phyloP scores from a whole-genome alignment of 768 basidiomycete genomes.

The Fibroporia radiculosa region DNA sequence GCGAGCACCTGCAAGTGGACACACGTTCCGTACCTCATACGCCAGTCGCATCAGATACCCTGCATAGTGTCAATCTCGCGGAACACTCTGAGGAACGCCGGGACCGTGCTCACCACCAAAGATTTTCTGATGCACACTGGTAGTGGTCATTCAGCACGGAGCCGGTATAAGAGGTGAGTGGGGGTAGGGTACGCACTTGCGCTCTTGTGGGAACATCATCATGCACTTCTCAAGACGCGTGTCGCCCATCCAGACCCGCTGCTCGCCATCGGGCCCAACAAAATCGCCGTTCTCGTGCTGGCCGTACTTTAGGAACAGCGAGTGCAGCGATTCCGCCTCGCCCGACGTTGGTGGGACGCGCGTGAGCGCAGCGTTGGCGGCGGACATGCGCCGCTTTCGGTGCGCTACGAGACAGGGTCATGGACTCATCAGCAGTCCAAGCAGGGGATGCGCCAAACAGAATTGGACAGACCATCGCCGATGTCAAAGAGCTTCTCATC shows the following conservation, averaged over 20 bases:
- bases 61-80: too few species aligned
- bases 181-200: conserved; percentile 48
- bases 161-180: not conserved
- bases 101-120: conserved; percentile 51
- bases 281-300: conserved; percentile 26
- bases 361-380: conserved; percentile 51
- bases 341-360: conserved; percentile 66
- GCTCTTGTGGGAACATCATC: conserved; percentile 81
- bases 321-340: conserved; percentile 64
- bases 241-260: conserved; percentile 69
- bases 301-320: conserved; percentile 56
- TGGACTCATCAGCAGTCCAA: not conserved
- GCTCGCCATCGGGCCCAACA: conserved; percentile 20
- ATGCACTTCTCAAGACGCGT: conserved; percentile 61
- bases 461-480: conserved; percentile 60
- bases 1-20: not conserved
- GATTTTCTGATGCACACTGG: conserved; percentile 72
- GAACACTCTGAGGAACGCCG: too few species aligned
- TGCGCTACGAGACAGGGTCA: conserved; percentile 34
- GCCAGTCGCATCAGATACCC: conserved; percentile 58
- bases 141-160: not conserved
- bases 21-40: conserved; percentile 43
- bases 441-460: not conserved
- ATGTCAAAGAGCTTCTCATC: conserved; percentile 56
- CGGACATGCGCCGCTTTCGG: conserved; percentile 47